Base-by-base conservation (phyloP, 768 basidiomycete genomes). In the Inosperma sp. region DNA sequence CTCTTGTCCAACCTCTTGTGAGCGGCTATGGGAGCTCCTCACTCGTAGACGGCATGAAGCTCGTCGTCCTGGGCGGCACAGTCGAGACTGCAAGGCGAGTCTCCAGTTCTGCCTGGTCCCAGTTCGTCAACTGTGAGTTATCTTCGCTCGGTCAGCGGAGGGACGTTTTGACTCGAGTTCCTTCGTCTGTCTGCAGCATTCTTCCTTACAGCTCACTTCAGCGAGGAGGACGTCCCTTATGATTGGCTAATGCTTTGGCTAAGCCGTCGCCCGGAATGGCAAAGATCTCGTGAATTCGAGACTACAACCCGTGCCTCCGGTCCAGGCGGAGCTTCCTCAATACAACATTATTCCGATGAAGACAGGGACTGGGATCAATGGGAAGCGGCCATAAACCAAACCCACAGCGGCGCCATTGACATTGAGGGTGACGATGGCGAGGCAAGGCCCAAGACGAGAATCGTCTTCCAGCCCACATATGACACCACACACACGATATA, bases 211-310 rank as follows among this genome's bases (percentile, higher is more conserved):
- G 89, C 89, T 7, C 86, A 91, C 68, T 92, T 92, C 72, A 86
- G 82, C 56, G 89, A 92, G 69, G 89, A 92, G 67, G 89, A 92
- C 63, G 87, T 87, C 56, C 89, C 88, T 3, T 92, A 90, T 59
- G 88, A 92, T 68, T 92, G 88, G 88, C 77, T 92, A 46, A 91
- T 91, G 86, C 77, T 90, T 26, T 92, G 88, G 88, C 80, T 92
- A 42, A 87, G 87, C 35, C 83, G 87, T 45, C 78, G 86, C 21
- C 72, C 88, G 34, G 88, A 91, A 67, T 91, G 88, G 88, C 88
- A 91, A 61, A 84, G 88, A 31, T 89, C 88, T 7, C 81, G 89
- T 50, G 89, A 92, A 68, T 90, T 92, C 54, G 89, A 92, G 70
- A 90, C 88, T 0, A 92, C 89, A 14, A 91, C 88, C 10, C 80